Base-by-base conservation (phyloP, 805 yeast species). In the Saturnispora galanensis region DNA sequence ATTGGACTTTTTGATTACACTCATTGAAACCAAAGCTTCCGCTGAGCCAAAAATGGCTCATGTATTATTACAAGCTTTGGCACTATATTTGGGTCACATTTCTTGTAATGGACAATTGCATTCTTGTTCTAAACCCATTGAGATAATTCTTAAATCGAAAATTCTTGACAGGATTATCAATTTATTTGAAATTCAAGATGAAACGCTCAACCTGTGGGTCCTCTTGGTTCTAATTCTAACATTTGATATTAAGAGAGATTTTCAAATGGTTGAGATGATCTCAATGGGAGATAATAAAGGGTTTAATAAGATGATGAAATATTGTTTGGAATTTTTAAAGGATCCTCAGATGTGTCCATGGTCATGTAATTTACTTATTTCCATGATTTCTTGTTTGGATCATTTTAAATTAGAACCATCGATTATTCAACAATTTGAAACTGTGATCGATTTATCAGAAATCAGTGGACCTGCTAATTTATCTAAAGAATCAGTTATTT, bases 401-500 rank as follows among this genome's bases (percentile, higher is more conserved):
- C 29, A 18, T 8, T 15, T 16, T 10, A 30, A 38, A 7, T 11
- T 60, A 2, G 83, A 78, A 43, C 56, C 57, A 8, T 57, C 73
- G 0, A 52, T 77, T 8, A 45, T 63, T 4, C 72, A 67, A 37
- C 75, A 73, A 48, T 57, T 79, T 30, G 73, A 71, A 35, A 72
- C 71, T 28, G 42, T 77, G 1, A 60, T 74, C 39, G 82, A 79
- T 32, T 55, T 73, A 5, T 63, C 84, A 0, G 81, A 76, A 38
- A 63, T 79, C 0, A 74, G 73, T 56, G 90, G 90, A 0, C 90
- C 93, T 2, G 54, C 60, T 1, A 18, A 50, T 1, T 42, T 79
- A 1, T 65, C 70, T 39, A 62, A 70, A 36, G 75, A 70, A 39
- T 63, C 82, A 3, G 60, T 76, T 28, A 50, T 56, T 11, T 75